Evolutionary conservation across 345 rosid genomes (phyloP).

Genomic region (Aquilaria malaccensis): DNA sequence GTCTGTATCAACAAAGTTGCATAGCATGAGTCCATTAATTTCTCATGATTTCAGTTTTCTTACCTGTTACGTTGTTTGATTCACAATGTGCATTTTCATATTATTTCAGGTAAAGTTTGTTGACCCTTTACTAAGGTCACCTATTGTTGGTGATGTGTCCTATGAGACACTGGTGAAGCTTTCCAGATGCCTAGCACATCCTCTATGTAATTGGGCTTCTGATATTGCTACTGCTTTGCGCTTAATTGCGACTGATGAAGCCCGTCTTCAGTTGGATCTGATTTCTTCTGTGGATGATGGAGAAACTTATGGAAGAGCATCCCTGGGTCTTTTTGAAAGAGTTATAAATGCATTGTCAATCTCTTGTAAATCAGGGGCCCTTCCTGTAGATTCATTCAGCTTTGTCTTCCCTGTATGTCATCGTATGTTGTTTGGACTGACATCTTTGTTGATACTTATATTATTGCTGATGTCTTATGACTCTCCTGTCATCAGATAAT

Average conservation of each 20-base stretch:
- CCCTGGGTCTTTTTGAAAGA: constrained; percentile 73
- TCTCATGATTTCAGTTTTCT: neutral
- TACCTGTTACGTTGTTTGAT: neutral
- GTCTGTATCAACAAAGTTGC: no score
- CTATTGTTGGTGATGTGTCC: constrained; percentile 69
- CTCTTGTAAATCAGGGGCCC: constrained; percentile 85
- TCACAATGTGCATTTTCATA: constrained; percentile 1
- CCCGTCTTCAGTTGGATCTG: constrained; percentile 41
- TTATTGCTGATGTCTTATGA: constrained; percentile 7
- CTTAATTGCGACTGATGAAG: constrained; percentile 55
- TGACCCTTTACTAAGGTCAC: constrained; percentile 77
- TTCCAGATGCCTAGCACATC: constrained; percentile 68
- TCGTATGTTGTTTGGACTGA: constrained; percentile 2
- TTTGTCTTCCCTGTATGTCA: constrained; percentile 84
- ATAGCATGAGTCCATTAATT: no score
- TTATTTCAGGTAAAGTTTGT: constrained; percentile 68
- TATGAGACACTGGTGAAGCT: constrained; percentile 83
- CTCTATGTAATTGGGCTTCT: constrained; percentile 88
- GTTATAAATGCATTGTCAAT: constrained; percentile 56
- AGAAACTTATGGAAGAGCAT: constrained; percentile 37
- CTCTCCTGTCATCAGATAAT: constrained; percentile 52
- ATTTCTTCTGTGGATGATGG: constrained; percentile 37
- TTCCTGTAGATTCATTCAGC: constrained; percentile 92
- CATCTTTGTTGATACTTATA: constrained; percentile 7
- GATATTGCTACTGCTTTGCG: constrained; percentile 95